These are phyloP conservation scores for Orbilia oligospora DNA, from an alignment of 2,329 filamentous ascomycete genomes.

Conservation along the genomic window DNA sequence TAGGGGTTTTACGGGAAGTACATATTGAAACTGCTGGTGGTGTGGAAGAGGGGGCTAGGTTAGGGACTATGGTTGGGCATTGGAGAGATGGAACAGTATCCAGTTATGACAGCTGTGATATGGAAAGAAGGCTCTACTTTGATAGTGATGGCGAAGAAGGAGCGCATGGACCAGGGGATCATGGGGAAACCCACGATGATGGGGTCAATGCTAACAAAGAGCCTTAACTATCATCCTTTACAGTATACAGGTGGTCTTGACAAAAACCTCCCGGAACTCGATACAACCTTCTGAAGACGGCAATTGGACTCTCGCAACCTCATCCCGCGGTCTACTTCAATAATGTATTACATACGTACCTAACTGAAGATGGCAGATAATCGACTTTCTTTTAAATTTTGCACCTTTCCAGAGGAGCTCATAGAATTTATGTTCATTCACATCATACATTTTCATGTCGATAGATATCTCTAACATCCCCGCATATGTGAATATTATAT, in stretches of 20 bases:
- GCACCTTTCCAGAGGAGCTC: background rate
- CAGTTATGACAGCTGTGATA: constrained; percentile 32
- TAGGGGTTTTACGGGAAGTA: constrained; percentile 49
- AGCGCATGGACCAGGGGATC: background rate
- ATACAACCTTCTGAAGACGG: background rate
- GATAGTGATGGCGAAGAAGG: constrained; percentile 5
- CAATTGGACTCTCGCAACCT: no score
- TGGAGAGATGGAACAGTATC: constrained; percentile 31
- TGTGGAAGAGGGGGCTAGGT: constrained; percentile 34
- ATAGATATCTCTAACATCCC: background rate
- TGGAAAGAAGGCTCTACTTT: constrained; percentile 25
- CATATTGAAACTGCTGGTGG: constrained; percentile 41
- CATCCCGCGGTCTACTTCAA: constrained; percentile 35
- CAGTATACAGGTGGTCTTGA: background rate
- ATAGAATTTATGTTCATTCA: constrained; percentile 12
- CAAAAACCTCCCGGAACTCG: constrained; percentile 15
- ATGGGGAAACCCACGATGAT: background rate
- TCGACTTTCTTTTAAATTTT: background rate
- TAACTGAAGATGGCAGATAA: background rate
- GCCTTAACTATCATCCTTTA: background rate
- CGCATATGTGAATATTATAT: constrained; percentile 11
- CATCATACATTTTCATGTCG: background rate
- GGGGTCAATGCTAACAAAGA: constrained; percentile 7
- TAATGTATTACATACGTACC: constrained; percentile 24
- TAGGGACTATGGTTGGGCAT: constrained; percentile 35